Conservation (phyloP, 257 asterid genomes). For the Jaltomata sinuosa region DNA sequence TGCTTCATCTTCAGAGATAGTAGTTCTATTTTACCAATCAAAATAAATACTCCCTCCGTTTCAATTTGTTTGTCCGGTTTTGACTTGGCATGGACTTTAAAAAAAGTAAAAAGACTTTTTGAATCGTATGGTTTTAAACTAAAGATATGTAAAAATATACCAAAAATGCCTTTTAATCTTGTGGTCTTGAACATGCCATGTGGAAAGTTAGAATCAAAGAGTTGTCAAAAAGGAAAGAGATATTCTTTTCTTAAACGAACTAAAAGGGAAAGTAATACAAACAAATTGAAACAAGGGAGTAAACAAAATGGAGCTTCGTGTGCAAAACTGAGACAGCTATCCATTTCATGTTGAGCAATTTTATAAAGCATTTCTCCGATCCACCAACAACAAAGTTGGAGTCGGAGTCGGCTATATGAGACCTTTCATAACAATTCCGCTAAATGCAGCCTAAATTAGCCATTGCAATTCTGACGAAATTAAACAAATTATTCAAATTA, state of each 20-base stretch:
- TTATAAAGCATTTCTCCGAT: neutral
- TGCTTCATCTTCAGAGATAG: neutral
- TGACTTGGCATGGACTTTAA: neutral
- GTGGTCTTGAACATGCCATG: neutral
- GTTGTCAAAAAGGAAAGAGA: neutral
- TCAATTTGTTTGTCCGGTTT: neutral
- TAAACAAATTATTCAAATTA: neutral
- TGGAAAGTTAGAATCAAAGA: neutral
- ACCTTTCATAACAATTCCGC: neutral
- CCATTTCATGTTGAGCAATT: neutral
- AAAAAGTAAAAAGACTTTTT: neutral
- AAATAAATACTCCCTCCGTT: neutral
- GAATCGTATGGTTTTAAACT: neutral
- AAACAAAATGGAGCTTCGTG: neutral
- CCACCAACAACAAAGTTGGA: neutral
- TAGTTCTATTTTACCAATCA: neutral
- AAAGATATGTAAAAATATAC: neutral
- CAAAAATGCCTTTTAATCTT: neutral
- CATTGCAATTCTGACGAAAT: neutral
- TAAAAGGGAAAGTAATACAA: neutral
- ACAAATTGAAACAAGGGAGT: neutral
- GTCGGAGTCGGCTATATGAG: neutral
- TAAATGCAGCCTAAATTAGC: neutral
- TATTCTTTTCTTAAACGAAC: neutral
- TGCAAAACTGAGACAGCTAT: neutral